Evolutionary conservation across 108 stramenopile genomes (phyloP).

Genomic region (Fragilaria radians): DNA sequence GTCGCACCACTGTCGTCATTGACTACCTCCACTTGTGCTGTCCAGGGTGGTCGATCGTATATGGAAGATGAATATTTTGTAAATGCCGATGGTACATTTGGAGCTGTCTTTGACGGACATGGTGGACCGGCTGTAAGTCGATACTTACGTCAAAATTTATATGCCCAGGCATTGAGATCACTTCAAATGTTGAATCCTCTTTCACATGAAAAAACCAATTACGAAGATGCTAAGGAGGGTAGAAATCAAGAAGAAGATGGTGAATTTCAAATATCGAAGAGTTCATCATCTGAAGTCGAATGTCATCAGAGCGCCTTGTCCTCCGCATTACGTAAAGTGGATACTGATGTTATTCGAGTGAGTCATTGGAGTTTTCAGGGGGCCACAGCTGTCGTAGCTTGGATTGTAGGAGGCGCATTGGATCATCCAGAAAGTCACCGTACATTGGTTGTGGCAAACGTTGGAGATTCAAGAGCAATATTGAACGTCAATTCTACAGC

Average conservation of each 20-base stretch:
- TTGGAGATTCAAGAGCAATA: slow-evolving; percentile 87
- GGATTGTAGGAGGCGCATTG: slow-evolving; percentile 43
- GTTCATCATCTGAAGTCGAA: slow-evolving; percentile 10
- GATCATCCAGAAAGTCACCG: not conserved
- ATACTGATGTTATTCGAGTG: slow-evolving; percentile 51
- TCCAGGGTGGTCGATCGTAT: slow-evolving; percentile 50
- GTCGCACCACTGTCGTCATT: not conserved
- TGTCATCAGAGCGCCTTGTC: slow-evolving; percentile 29
- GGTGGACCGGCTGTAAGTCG: slow-evolving; percentile 80
- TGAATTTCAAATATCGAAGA: not conserved
- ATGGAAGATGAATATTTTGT: slow-evolving; percentile 84
- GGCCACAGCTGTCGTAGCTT: slow-evolving; percentile 80
- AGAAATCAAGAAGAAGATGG: not conserved
- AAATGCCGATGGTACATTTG: slow-evolving; percentile 40
- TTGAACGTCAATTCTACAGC: slow-evolving; percentile 59
- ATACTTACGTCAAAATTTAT: slow-evolving; percentile 77
- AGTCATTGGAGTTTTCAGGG: slow-evolving; percentile 79
- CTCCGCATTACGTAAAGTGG: slow-evolving; percentile 55
- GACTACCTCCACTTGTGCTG: slow-evolving; percentile 26
- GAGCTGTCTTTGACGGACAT: slow-evolving; percentile 95
- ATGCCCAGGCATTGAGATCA: no score
- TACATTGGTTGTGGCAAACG: slow-evolving; percentile 79
- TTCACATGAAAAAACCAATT: not conserved
- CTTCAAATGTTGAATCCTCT: slow-evolving; percentile 44
- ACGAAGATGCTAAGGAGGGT: not conserved